Base-by-base conservation (phyloP, 2,329 filamentous ascomycete genomes). In the Graphilbum ipis-grandicollis region DNA sequence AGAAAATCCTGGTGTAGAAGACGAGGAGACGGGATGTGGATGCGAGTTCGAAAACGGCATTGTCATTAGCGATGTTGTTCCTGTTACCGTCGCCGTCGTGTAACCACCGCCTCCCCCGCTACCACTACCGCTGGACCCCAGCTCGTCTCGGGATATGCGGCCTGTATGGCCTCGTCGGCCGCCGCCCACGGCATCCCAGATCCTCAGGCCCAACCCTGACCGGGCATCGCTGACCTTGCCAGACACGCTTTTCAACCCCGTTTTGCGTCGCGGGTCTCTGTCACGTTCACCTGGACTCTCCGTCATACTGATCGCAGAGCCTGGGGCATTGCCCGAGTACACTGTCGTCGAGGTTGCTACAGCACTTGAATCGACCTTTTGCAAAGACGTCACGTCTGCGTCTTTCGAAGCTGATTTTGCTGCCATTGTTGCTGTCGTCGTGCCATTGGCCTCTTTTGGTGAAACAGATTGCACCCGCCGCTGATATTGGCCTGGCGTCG, bases 181-280 rank as follows among this genome's bases (percentile, higher is more conserved):
- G 13, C 65, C 63, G 1, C 82, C 81, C 26, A 93, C 79, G 3
- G 76, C 83, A 50, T 88, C 84, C 50, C 86, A 86, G 52, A 94
- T 85, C 26, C 82, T n/a, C n/a, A n/a, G 75, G 2, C 80, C 81
- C 39, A 93, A 67, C 0, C 85, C 84, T 39, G 79, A 84, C 33
- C 79, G 75, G 33, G 84, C 81, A 54, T 92, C 84, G 43, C 71
- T 80, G 51, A 82, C 79, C 45, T 79, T 79, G 5, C 72, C 81
- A 3, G 79, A 79, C 14, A 90, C 81, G 41, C 76, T 80, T 52
- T 82, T 90, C 54, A 86, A 79, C 14, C 84, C 68, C 0, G 71
- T 70, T 45, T 68, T 75, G 22, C 75, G 70, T 19, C 72, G 52
- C 14, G 70, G 66, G 43, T 73, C 70, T 12, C 26, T 7, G 6